Percentiles rank a stretch among this genome's conserved stretches.
phyloP scores from a whole-genome alignment of 176 grass and related monocot species.

The Alloteropsis semialata region DNA sequence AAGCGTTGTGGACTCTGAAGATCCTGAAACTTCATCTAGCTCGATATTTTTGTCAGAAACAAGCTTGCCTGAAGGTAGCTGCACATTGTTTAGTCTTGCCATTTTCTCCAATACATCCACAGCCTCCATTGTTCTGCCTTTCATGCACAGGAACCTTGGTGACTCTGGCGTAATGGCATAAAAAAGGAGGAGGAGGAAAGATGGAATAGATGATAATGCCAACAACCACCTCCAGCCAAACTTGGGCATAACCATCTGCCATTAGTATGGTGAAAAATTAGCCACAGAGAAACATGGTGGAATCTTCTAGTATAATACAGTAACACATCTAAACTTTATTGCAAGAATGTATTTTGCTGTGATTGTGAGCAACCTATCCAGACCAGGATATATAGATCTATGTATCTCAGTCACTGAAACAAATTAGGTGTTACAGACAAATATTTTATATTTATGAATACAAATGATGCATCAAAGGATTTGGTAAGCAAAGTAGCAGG shows the following conservation, averaged over 20 bases:
- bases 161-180: constrained; percentile 81
- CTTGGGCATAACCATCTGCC: constrained; percentile 82
- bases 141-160: constrained; percentile 89
- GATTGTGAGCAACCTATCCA: constrained; percentile 14
- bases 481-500: neutral
- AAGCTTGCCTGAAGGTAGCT: constrained; percentile 64
- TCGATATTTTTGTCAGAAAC: constrained; percentile 71
- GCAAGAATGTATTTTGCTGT: neutral
- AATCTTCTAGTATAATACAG: neutral
- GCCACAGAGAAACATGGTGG: constrained; percentile 31
- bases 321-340: neutral
- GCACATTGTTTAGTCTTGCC: constrained; percentile 64
- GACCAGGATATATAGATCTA: neutral
- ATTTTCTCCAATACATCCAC: constrained; percentile 66
- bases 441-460: neutral
- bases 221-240: constrained; percentile 96
- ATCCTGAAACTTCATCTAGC: constrained; percentile 61
- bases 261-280: constrained; percentile 35
- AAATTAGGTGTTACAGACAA: neutral
- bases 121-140: constrained; percentile 57
- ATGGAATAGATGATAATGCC: constrained; percentile 71
- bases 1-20: constrained; percentile 60
- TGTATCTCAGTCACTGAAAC: neutral
- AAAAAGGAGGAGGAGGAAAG: constrained; percentile 81
- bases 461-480: neutral